Conservation (phyloP, 148 eudicot species). For the Diospyros kaki region DNA sequence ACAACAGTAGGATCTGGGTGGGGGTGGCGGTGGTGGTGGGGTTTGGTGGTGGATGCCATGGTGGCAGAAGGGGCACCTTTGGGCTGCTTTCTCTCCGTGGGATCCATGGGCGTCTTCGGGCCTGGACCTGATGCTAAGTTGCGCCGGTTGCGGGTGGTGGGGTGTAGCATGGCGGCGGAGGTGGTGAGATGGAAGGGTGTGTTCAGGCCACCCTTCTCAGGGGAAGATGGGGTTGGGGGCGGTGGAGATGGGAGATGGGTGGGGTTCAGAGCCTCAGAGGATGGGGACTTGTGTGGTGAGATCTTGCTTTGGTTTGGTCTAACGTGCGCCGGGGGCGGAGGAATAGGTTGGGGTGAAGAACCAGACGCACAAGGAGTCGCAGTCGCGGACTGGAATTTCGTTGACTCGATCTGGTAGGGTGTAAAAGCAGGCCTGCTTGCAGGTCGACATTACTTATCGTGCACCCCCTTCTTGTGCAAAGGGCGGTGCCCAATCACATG, state of each 20-base stretch:
- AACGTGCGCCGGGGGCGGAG: constrained; percentile 32
- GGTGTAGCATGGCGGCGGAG: constrained; percentile 38
- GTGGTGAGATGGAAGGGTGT: constrained; percentile 4
- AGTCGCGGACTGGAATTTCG: neutral
- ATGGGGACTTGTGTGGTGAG: constrained; percentile 17
- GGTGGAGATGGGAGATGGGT: constrained; percentile 12
- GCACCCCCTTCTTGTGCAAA: neutral
- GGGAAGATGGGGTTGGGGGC: constrained; percentile 7
- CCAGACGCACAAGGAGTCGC: neutral
- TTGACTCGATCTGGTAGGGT: constrained; percentile 23
- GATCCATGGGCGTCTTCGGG: constrained; percentile 30
- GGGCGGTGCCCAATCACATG: too few relatives aligned
- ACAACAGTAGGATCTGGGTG: constrained; percentile 35
- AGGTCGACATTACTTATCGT: too few relatives aligned
- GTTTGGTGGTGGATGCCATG: constrained; percentile 25
- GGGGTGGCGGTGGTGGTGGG: constrained; percentile 17
- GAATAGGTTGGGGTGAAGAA: constrained; percentile 15
- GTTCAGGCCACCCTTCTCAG: neutral
- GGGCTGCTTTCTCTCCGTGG: constrained; percentile 34
- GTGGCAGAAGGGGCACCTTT: constrained; percentile 21
- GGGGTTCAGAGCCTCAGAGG: constrained; percentile 7
- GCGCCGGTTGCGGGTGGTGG: constrained; percentile 31
- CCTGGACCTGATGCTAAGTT: constrained; percentile 30
- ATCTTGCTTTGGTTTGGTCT: constrained; percentile 8
- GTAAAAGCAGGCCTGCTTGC: neutral